A percentile compares a stretch with the other conserved stretches of the same genome.
These are phyloP conservation scores for Lentinula boryana DNA, from an alignment of 768 basidiomycete genomes.

Conservation along the genomic window DNA sequence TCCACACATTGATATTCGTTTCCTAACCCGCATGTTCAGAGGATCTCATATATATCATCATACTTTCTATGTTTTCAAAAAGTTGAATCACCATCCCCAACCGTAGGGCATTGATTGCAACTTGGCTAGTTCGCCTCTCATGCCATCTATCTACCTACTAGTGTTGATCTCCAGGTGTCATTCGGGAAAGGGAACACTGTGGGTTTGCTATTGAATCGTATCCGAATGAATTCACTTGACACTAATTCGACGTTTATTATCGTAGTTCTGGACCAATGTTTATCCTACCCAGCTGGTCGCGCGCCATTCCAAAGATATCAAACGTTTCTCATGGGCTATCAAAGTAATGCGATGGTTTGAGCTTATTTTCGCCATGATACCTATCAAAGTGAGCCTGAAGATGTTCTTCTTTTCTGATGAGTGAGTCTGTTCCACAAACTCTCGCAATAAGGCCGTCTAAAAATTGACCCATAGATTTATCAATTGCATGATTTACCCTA, in stretches of 20 bases:
- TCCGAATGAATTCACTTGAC: neutral
- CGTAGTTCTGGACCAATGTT: conserved; percentile 31
- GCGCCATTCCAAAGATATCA: conserved; percentile 22
- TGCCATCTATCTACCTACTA: neutral
- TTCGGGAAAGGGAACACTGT: conserved; percentile 8
- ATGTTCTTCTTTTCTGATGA: conserved; percentile 28
- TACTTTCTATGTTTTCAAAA: conserved; percentile 6
- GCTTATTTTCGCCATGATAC: conserved; percentile 23
- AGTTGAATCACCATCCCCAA: conserved; percentile 4
- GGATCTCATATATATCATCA: conserved; percentile 9
- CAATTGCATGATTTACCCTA: conserved; percentile 9
- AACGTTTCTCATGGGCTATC: conserved; percentile 24
- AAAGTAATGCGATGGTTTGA: conserved; percentile 25
- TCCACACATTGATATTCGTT: neutral
- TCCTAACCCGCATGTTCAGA: neutral
- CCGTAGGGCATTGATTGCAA: conserved; percentile 2
- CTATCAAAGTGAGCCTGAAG: conserved; percentile 26
- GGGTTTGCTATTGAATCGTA: neutral
- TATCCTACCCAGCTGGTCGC: conserved; percentile 25
- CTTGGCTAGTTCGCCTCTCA: neutral
- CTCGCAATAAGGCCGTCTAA: neutral
- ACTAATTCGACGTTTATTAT: neutral
- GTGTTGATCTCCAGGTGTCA: conserved; percentile 8
- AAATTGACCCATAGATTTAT: conserved; percentile 4
- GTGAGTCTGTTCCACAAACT: neutral